These are phyloP conservation scores for Melanomma pulvis-pyrius DNA, from an alignment of 495 filamentous ascomycete genomes.

Conservation along the genomic window DNA sequence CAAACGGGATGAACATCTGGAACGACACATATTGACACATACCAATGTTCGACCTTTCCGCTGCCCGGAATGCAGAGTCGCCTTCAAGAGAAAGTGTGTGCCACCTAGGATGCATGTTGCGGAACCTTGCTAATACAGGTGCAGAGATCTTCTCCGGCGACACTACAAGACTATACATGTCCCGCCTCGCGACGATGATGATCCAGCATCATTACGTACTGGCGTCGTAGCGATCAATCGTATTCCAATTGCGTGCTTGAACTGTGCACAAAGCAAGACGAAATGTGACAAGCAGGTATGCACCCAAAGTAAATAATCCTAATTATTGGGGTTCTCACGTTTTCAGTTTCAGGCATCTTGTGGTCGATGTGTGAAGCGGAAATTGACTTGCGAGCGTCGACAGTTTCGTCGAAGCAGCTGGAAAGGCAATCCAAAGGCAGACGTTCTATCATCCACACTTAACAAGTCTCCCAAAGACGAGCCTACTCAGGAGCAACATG, in stretches of 20 bases:
- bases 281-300: constrained; percentile 11
- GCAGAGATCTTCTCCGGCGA: constrained; percentile 2
- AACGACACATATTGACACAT: constrained; percentile 5
- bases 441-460: background rate
- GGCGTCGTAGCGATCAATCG: background rate
- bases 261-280: constrained; percentile 4
- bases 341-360: too few relatives aligned
- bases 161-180: background rate
- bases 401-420: background rate
- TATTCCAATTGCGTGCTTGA: background rate
- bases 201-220: background rate
- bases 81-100: constrained; percentile 4
- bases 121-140: background rate
- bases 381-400: background rate
- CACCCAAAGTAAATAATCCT: too few relatives aligned
- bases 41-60: constrained; percentile 6
- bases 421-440: background rate
- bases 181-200: background rate
- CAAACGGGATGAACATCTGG: constrained; percentile 9
- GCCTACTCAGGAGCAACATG: too few relatives aligned
- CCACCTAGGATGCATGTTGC: background rate
- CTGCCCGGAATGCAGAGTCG: constrained; percentile 1
- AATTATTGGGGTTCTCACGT: too few relatives aligned
- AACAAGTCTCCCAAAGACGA: too few relatives aligned
- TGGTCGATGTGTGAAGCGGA: constrained; percentile 2